Conservation (phyloP, 805 yeast genomes). For the Priceomyces carsonii region DNA sequence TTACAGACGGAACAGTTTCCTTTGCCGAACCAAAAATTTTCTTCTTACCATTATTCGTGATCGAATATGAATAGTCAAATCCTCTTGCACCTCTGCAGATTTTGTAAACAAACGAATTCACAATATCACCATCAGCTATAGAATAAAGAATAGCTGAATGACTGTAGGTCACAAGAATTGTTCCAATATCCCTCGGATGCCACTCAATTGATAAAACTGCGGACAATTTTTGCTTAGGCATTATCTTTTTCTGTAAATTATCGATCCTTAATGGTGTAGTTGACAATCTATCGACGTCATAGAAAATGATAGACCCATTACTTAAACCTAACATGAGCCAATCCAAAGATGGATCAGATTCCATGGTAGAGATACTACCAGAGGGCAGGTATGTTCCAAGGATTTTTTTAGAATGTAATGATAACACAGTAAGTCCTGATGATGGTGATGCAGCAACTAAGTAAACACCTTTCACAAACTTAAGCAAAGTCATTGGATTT, state of each 20-base stretch:
- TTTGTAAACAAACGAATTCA: slow-evolving; percentile 57
- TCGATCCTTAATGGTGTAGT: slow-evolving; percentile 67
- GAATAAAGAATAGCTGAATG: slow-evolving; percentile 71
- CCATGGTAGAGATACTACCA: slow-evolving; percentile 66
- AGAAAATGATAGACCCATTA: slow-evolving; percentile 71
- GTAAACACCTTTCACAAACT: slow-evolving; percentile 79
- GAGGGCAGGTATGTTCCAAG: slow-evolving; percentile 63
- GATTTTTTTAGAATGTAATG: slow-evolving; percentile 62
- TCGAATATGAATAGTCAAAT: slow-evolving; percentile 27
- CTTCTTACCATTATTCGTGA: slow-evolving; percentile 41
- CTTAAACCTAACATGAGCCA: slow-evolving; percentile 80
- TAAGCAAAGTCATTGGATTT: slow-evolving; percentile 52
- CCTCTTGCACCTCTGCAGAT: slow-evolving; percentile 73
- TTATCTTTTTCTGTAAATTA: slow-evolving; percentile 63
- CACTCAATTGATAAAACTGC: slow-evolving; percentile 69
- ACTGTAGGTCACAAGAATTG: slow-evolving; percentile 70
- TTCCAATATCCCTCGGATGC: slow-evolving; percentile 89
- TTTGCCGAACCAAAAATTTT: slow-evolving; percentile 39
- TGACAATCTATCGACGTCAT: slow-evolving; percentile 77
- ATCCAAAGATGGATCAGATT: slow-evolving; percentile 83
- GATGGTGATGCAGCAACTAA: slow-evolving; percentile 67
- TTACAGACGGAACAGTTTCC: slow-evolving; percentile 30
- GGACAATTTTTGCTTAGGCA: slow-evolving; percentile 59
- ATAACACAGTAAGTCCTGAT: slow-evolving; percentile 63
- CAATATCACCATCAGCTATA: slow-evolving; percentile 58